phyloP scores from a whole-genome alignment of 2,329 filamentous ascomycete genomes.

The Colletotrichum filicis region DNA sequence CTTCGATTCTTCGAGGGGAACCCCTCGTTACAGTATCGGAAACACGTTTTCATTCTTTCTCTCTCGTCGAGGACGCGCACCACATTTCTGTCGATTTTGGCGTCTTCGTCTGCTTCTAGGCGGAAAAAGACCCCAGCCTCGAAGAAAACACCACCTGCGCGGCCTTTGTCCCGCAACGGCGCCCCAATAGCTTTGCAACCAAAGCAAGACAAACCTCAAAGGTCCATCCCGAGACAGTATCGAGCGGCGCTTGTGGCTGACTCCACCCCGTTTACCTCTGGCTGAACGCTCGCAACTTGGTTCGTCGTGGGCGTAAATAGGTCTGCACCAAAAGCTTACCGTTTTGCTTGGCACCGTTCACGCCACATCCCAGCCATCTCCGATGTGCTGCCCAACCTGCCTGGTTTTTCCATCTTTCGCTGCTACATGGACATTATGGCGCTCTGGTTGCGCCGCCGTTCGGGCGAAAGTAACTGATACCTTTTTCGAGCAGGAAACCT shows the following conservation, averaged over 20 bases:
- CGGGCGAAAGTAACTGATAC: neutral
- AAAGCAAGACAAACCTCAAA: neutral
- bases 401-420: neutral
- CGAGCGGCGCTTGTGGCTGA: constrained; percentile 26
- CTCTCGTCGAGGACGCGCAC: neutral
- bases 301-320: neutral
- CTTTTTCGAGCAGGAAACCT: neutral
- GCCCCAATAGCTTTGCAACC: neutral
- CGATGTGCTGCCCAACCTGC: neutral
- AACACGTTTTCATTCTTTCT: neutral
- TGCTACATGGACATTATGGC: neutral
- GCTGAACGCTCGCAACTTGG: constrained; percentile 13
- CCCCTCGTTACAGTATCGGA: constrained; percentile 6
- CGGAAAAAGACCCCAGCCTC: neutral
- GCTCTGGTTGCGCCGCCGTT: neutral
- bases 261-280: constrained; percentile 14
- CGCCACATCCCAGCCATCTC: constrained; percentile 11
- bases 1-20: neutral
- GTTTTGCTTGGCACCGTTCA: constrained; percentile 14
- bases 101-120: neutral
- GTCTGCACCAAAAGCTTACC: neutral
- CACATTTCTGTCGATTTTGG: neutral
- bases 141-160: neutral
- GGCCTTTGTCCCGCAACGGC: constrained; percentile 21
- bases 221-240: constrained; percentile 15